phyloP scores from a whole-genome alignment of 306 rosid genomes.

The Dryas alaskensis region DNA sequence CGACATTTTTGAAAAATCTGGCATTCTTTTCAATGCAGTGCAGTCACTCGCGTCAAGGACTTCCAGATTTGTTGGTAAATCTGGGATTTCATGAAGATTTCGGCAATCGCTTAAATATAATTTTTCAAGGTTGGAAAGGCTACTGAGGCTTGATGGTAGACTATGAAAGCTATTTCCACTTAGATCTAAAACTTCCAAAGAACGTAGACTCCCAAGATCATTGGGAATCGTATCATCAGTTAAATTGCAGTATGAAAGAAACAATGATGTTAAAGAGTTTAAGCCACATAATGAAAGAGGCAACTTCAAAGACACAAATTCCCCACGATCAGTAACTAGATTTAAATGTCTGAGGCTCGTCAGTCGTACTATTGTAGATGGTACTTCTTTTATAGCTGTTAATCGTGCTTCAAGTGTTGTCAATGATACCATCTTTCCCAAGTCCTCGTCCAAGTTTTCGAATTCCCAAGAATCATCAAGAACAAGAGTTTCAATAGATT shows the following conservation, averaged over 20 bases:
- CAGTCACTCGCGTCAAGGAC: neutral
- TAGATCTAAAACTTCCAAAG: neutral
- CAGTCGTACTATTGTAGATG: constrained; percentile 23
- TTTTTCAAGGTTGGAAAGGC: constrained; percentile 1
- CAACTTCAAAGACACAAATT: constrained; percentile 22
- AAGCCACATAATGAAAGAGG: constrained; percentile 26
- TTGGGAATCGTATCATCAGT: neutral
- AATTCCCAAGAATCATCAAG: constrained; percentile 32
- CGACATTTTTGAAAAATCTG: constrained; percentile 7
- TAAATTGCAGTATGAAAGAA: constrained; percentile 11
- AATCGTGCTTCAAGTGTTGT: constrained; percentile 24
- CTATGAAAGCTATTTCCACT: neutral
- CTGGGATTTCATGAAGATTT: neutral
- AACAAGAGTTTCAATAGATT: constrained; percentile 28
- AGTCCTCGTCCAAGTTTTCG: constrained; percentile 21
- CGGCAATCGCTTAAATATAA: neutral
- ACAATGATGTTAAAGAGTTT: constrained; percentile 2
- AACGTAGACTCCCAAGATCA: constrained; percentile 11
- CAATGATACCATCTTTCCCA: constrained; percentile 42
- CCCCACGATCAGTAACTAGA: too few relatives aligned
- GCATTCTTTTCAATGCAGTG: constrained; percentile 1
- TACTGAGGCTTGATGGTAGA: constrained; percentile 1
- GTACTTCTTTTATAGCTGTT: constrained; percentile 28
- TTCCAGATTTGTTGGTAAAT: constrained; percentile 12
- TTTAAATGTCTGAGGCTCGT: constrained; percentile 25